Conservation (phyloP, 768 basidiomycete genomes). For the Lentinula sp. region DNA sequence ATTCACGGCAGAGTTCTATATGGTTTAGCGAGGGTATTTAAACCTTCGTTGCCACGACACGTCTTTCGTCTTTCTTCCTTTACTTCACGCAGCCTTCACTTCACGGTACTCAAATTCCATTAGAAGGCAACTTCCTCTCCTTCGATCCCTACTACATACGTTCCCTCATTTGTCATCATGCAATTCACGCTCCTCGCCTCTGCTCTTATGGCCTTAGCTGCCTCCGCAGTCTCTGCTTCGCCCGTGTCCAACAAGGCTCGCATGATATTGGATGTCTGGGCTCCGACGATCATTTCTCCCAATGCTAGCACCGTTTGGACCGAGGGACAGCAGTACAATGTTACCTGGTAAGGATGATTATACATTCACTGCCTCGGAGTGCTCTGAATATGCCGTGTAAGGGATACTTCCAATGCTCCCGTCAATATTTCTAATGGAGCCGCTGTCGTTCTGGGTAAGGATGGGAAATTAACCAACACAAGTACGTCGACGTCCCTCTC, state of each 20-base stretch:
- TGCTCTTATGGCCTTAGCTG: neutral
- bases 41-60: neutral
- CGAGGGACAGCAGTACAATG: constrained; percentile 2
- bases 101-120: neutral
- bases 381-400: constrained; percentile 3
- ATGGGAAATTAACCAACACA: constrained; percentile 6
- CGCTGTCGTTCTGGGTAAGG: neutral
- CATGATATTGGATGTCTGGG: constrained; percentile 4
- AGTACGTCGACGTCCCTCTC: constrained; percentile 7
- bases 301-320: constrained; percentile 1
- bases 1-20: neutral
- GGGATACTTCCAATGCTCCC: constrained; percentile 17
- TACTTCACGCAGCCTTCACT: neutral
- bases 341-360: constrained; percentile 14
- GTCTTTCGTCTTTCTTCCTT: neutral
- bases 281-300: constrained; percentile 4
- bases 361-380: neutral
- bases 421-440: constrained; percentile 17
- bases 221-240: neutral
- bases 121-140: neutral
- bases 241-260: neutral
- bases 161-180: neutral
- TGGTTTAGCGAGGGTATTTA: neutral
- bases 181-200: constrained; percentile 1
- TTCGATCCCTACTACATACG: neutral